Percentiles rank a stretch among this genome's conserved stretches.
phyloP scores from a whole-genome alignment of 306 rosid genomes.

The Fragaria vesca region DNA sequence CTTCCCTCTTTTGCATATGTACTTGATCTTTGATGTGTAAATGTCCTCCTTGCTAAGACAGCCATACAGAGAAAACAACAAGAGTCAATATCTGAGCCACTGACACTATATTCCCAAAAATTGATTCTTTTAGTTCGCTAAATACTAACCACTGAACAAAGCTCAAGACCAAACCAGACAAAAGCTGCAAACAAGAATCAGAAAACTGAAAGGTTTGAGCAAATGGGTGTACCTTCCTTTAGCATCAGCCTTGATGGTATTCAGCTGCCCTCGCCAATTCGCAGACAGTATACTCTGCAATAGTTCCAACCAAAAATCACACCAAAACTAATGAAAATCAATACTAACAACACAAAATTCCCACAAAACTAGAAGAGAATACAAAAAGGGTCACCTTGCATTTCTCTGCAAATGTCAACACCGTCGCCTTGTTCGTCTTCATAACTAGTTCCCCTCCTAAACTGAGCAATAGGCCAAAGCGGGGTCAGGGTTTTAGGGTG shows the following conservation, averaged over 20 bases:
- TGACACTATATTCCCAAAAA: neutral
- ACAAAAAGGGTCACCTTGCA: conserved; percentile 57
- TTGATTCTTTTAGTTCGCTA: neutral
- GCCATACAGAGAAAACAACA: conserved; percentile 27
- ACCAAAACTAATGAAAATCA: neutral
- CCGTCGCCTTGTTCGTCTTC: conserved; percentile 53
- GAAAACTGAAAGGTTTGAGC: neutral
- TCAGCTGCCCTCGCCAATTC: conserved; percentile 81
- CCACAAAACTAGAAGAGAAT: neutral
- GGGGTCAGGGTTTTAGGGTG: conserved; percentile 1
- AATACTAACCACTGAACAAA: conserved; percentile 1
- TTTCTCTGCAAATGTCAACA: conserved; percentile 66
- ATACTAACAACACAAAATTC: neutral
- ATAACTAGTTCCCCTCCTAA: neutral
- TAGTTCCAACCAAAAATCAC: neutral
- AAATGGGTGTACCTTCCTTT: conserved; percentile 73
- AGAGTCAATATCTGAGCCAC: neutral
- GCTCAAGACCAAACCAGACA: neutral
- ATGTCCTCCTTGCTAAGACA: conserved; percentile 61
- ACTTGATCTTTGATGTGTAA: conserved; percentile 73
- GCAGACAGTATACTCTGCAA: conserved; percentile 76
- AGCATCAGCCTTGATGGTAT: conserved; percentile 78
- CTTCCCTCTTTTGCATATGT: conserved; percentile 67
- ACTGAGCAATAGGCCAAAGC: neutral
- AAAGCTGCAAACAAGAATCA: neutral